Evolutionary conservation across 345 rosid species (phyloP), one percentile per base, ranked within the genome.

Genomic region (Gossypium arboreum): DNA sequence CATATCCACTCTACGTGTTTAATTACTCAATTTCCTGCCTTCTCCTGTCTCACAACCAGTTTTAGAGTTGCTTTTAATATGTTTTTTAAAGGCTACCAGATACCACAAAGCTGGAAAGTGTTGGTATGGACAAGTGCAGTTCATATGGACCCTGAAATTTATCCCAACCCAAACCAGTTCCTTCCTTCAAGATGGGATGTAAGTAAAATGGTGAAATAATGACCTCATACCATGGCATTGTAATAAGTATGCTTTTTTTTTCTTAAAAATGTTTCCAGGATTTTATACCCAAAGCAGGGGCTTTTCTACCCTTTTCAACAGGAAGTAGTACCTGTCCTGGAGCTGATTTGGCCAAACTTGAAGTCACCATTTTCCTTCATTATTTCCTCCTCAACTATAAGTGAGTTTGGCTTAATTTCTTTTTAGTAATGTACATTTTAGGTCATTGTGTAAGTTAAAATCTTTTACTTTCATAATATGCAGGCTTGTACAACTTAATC

Each of bases 101-200:
- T 69, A 13, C 68, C 43, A 7, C 9, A 43, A 69, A 64, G 39
- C n/a, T 13, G 71, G 71, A 73, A 58, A 48, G 18, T 73, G 45
- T 60, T 72, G 34, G 45, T 63, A 6, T 78, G 72, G 72, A 18
- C 2, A 2, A 64, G 73, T 60, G 66, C 25, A 12, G 44, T 64
- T 57, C 73, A 63, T 45, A 50, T 78, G 62, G 83, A 86, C 74
- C 78, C 86, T 70, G 84, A 85, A 74, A 62, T 65, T 64, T 83
- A 78, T 60, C 51, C 81, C 2, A 62, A 85, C 48, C 90, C 90
- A 3, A 73, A 72, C 6, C 41, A 75, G 17, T 88, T 84, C 47
- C 50, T 78, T 77, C 86, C 92, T 72, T 77, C 81, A 3, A 85
- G 89, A 83, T 86, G 90, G 90, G 81, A 86, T 60, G 90, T 77